phyloP scores from a whole-genome alignment of 2,329 filamentous ascomycete genomes.

The Ophiostoma quercus region DNA sequence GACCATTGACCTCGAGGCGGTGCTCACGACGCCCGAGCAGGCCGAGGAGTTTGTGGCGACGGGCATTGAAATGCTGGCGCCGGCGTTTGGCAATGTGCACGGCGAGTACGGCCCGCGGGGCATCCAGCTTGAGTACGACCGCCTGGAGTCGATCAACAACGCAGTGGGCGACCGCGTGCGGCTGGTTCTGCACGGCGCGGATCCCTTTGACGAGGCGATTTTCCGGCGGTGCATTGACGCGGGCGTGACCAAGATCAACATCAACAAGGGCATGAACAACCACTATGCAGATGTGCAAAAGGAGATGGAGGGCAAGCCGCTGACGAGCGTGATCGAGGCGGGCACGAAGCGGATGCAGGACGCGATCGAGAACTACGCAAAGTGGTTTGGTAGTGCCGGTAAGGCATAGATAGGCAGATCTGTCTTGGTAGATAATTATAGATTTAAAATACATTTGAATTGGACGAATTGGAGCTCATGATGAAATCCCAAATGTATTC shows the following conservation, averaged over 20 bases:
- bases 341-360: constrained; percentile 45
- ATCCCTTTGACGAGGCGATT: constrained; percentile 44
- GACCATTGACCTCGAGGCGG: constrained; percentile 42
- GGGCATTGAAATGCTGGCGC: constrained; percentile 69
- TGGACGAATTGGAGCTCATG: no score
- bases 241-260: constrained; percentile 47
- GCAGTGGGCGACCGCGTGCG: constrained; percentile 43
- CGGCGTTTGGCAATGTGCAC: constrained; percentile 72
- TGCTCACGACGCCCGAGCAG: constrained; percentile 62
- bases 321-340: constrained; percentile 45
- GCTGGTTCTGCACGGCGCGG: constrained; percentile 46
- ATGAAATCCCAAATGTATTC: neutral
- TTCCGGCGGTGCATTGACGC: constrained; percentile 42
- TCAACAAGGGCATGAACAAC: constrained; percentile 50
- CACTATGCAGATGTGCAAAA: constrained; percentile 43
- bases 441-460: neutral
- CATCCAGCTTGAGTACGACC: constrained; percentile 55
- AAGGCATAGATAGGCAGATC: constrained; percentile 33
- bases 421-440: neutral
- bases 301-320: constrained; percentile 43
- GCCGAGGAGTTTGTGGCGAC: constrained; percentile 65
- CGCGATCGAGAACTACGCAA: constrained; percentile 45
- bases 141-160: constrained; percentile 41
- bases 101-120: constrained; percentile 65
- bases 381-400: constrained; percentile 43